phyloP scores from a whole-genome alignment of 73 alveolate species.

The Paramecium biaurelia region DNA sequence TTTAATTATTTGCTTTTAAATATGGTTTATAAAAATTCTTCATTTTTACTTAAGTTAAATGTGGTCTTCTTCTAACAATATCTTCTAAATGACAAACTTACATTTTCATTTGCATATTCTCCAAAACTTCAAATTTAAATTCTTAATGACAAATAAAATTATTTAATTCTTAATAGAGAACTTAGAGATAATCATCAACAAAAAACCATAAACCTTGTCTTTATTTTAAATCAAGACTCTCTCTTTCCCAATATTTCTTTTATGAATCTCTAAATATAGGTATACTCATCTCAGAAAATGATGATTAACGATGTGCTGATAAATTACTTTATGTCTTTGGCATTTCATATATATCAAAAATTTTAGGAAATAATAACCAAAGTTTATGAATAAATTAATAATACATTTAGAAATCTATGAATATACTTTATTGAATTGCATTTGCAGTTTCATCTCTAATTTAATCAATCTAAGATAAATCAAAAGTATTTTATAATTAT shows the following conservation, averaged over 20 bases:
- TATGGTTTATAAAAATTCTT: neutral
- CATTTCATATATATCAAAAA: neutral
- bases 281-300: neutral
- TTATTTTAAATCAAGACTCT: neutral
- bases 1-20: neutral
- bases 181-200: neutral
- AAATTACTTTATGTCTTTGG: neutral
- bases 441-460: neutral
- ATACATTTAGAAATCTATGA: neutral
- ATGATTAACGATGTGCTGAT: neutral
- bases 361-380: neutral
- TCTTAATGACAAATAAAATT: neutral
- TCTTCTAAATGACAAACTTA: constrained; percentile 13
- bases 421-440: neutral
- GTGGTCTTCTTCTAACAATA: neutral
- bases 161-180: neutral
- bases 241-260: constrained; percentile 4
- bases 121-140: constrained; percentile 18
- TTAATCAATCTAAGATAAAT: neutral
- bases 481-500: neutral
- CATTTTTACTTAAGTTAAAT: neutral
- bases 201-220: constrained; percentile 4
- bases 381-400: neutral
- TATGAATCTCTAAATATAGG: neutral
- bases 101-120: neutral